Base-by-base conservation (phyloP, 1,139 yeast species). In the Magnusiomyces ingens region DNA sequence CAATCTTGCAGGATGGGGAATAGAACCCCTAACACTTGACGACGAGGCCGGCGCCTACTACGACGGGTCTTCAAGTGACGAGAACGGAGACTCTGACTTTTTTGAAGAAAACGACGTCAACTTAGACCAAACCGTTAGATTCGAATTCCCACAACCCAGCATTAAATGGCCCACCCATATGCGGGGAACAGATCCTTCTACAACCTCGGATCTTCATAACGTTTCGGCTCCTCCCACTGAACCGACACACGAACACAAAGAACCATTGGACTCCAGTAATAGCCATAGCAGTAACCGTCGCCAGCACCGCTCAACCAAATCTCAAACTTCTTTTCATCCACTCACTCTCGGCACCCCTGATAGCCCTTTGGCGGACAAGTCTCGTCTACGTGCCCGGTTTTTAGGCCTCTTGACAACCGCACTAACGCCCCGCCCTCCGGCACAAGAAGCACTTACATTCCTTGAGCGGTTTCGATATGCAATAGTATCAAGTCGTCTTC, bases 391-490 rank as follows among this genome's bases (percentile, higher is more conserved):
- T 12, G 35, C 13, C 18, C 6, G 18, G n/a, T 47, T 47, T 22
- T 13, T 26, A 21, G n/a, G 13, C 10, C 26, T 41, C 13, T 12
- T 41, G n/a, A 41, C 13, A 17, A n/a, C 18, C 3, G 36, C 43
- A 13, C 17, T 47, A 13, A 17, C 49, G 3, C 37, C 43, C 2
- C 18, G 37, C 13, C 37, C 37, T 2, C 22, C 44, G 2, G 17
- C 35, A 5, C 35, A 36, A 19, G 49, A 47, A 37, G 22, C 22
- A 29, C 13, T 3, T 2, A 17, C 22, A 2, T 76, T 76, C 59
- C 58, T 73, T 47, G 80, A 76, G 54, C 72, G 76, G 53, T 75
- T 76, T 59, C 67, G 77, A 45, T 76, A 75, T 58, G 60, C 67
- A 3, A 55, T 76, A 1, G 71, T 76, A 4, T 70, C 77, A 12